Base-by-base conservation (phyloP, 371 early-diverging fungal species). In the Mortierella sp. region DNA sequence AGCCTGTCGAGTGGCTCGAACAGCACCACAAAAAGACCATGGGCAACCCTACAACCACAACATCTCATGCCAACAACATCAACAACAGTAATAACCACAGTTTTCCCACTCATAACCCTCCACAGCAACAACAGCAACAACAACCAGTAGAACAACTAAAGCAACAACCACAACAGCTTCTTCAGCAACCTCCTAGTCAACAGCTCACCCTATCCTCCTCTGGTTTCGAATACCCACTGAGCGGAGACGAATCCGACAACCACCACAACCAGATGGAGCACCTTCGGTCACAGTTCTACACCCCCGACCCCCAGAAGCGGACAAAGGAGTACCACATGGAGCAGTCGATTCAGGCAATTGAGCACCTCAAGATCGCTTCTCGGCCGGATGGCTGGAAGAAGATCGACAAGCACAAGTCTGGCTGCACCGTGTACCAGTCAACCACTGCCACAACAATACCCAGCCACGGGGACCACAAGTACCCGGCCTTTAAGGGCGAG, bases 401-500 rank as follows among this genome's bases (percentile, higher is more conserved):
- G 75, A 90, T 91, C 6, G 79, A 93, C 69, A 92, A 91, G 40
- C 93, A 93, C 80, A 92, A 93, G 69, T 92, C 91, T 51, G 93
- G 93, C 1, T 91, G 91, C 24, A 88, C 91, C 13, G 93, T 93
- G 10, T 92, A 90, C 59, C 91, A 91, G 87, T 90, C 91, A 51
- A 79, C 88, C 3, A 51, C 77, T 34, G 83, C 88, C 61, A 82
- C 85, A 2, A 73, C 76, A 34, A 76, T 76, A 67, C 82, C 82
- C 19, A 55, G 64, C 40, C 74, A 75, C 67, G 76, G 78, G 46
- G 83, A 83, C 1, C 87, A 89, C 24, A 92, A 92, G 72, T 77
- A 88, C 6, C 90, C 93, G 3, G 83, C 91, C 34, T 93, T 92
- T 84, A 92, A 91, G 80, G 93, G 94, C 28, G 93, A 93, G 77